These are phyloP conservation scores for Mycena leptocephala DNA, from an alignment of 768 basidiomycete species.

Conservation along the genomic window DNA sequence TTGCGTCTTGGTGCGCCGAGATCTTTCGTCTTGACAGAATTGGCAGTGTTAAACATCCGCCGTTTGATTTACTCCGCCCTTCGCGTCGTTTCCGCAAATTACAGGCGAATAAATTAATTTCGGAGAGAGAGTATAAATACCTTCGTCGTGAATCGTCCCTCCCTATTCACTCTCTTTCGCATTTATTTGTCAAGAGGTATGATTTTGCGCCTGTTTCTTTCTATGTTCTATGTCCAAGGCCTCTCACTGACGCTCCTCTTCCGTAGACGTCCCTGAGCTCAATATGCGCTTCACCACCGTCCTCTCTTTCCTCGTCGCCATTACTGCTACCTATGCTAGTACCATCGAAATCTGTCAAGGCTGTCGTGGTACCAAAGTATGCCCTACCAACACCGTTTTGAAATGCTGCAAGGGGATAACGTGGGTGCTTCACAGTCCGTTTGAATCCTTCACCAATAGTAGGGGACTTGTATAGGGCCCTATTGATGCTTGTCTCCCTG, in stretches of 20 bases:
- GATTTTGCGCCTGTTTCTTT: constrained; percentile 1
- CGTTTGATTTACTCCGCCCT: constrained; percentile 10
- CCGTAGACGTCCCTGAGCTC: constrained; percentile 10
- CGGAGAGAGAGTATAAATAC: constrained; percentile 6
- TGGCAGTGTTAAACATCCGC: constrained; percentile 1
- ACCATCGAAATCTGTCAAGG: constrained; percentile 21
- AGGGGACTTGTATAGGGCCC: constrained; percentile 14
- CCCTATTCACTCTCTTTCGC: constrained; percentile 7
- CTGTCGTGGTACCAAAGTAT: constrained; percentile 20
- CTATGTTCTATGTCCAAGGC: background rate
- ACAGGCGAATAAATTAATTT: constrained; percentile 13
- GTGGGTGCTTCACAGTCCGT: constrained; percentile 8
- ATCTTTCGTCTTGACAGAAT: background rate
- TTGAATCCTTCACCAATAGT: constrained; percentile 8
- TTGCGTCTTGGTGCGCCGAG: constrained; percentile 13
- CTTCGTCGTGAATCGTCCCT: background rate
- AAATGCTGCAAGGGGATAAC: constrained; percentile 16
- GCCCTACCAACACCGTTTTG: constrained; percentile 11
- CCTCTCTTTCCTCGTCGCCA: constrained; percentile 4
- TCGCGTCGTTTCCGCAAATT: background rate
- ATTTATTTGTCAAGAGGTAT: background rate
- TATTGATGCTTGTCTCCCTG: constrained; percentile 17
- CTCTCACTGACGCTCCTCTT: constrained; percentile 8
- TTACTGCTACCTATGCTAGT: constrained; percentile 12
- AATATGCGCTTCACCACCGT: constrained; percentile 20